Base-by-base conservation (phyloP, 352 stramenopile species). In the Phytopythium sindhum region DNA sequence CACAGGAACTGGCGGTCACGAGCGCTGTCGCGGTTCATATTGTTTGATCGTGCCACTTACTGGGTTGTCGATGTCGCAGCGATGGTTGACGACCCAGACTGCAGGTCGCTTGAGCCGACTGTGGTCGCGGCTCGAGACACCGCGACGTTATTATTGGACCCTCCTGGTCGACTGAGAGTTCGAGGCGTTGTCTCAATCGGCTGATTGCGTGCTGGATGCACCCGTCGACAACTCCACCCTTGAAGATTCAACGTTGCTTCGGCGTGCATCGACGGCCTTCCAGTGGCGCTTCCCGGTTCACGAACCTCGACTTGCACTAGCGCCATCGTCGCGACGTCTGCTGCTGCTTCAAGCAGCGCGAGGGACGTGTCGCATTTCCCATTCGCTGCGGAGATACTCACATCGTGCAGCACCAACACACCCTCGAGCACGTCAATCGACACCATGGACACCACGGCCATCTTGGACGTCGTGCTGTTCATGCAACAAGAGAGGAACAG, bases 401-500 rank as follows among this genome's bases (percentile, higher is more conserved):
- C 53, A 21, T 71, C 65, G 21, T 53, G 48, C 15, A 70, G 24
- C 24, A 56, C 48, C 14, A 73, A 10, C 19, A 45, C 53, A 2
- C 54, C 51, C 47, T 76, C 61, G 21, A 67, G n/a, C 15, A 70
- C 66, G 31, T 73, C 63, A 21, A 65, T 62, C 9, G 61, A 23
- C 55, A 70, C 65, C 24, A 76, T 29, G 11, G 66, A 19, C 17
- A 61, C 45, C 8, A 61, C 69, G 28, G 58, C 64, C 23, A 61
- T 65, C 23, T 33, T 60, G 14, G 67, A 66, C 6, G 29, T 58
- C 14, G 66, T 63, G 31, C 50, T 51, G 21, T 72, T 59, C 60
- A 74, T 67, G 37, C 63, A 77, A 51, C 60, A 66, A 0, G 60
- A 69, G 4, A 74, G 45, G 35, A 67, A 77, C 4, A 77, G 47